Base-by-base conservation (phyloP, 2,329 filamentous ascomycete genomes). In the Graphium sp. region DNA sequence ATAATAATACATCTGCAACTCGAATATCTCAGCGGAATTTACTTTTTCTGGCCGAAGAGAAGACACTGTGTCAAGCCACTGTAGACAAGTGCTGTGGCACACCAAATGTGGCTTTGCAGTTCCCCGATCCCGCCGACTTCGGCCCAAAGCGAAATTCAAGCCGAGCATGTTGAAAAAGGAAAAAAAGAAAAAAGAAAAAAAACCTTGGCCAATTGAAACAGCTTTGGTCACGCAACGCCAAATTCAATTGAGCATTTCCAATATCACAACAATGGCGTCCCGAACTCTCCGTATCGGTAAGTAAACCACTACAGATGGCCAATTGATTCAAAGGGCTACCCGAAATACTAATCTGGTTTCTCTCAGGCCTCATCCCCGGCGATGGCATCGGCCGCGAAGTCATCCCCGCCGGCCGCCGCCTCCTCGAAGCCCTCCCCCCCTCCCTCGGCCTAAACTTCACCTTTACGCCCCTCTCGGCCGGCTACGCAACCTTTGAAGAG, bases 381-480 rank as follows among this genome's bases (percentile, higher is more conserved):
- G 89, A 98, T 59, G 89, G 89, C 56, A 98, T 98, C 58, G 89
- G 89, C 57, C 82, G 82, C 50, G 89, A 98, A 60, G 89, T 98
- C 52, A 95, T 98, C 55, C 89, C 89, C 39, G 80, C 89, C 31
- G 89, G 87, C 29, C 81, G 83, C 44, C 77, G 80, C 38, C 64
- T 95, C 42, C 80, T 98, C 47, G 87, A 98, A 62, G 79, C 89
- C 28, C 76, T 98, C 2, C 85, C 87, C 19, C 56, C 76, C n/a
- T 89, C 81, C n/a, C 62, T 94, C 26, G 78, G 79, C 45, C 70
- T 98, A 42, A 85, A 83, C 48, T 95, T 95, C 66, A 80, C 78
- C 51, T 98, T 95, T 56, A 71, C 89, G 42, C 73, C 93, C 58
- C 80, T 95, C 42, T 70, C 89, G 36, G 89, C 89, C 34, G 89